These are phyloP conservation scores for Ramaria sp. DNA, from an alignment of 768 basidiomycete genomes.

Conservation along the genomic window DNA sequence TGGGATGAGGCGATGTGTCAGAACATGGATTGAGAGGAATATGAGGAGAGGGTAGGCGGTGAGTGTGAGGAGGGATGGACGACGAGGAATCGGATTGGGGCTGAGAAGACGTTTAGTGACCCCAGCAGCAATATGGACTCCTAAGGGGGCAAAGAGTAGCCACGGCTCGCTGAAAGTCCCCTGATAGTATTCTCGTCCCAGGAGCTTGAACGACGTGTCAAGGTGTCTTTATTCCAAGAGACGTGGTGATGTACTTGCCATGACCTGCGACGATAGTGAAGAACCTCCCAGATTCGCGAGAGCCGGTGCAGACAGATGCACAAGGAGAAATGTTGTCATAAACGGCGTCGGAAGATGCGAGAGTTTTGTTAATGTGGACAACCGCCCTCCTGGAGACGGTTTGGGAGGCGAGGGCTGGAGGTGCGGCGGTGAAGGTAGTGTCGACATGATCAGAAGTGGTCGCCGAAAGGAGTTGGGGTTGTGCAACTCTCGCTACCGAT, in stretches of 20 bases:
- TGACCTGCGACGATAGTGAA: slow-evolving; percentile 52
- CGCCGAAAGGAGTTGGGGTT: too few relatives aligned
- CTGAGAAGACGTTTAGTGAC: slow-evolving; percentile 47
- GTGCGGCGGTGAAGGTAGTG: background rate
- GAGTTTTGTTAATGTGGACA: slow-evolving; percentile 34
- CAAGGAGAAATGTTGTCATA: slow-evolving; percentile 60
- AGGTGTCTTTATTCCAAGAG: background rate
- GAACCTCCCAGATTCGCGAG: slow-evolving; percentile 65
- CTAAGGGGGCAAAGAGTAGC: slow-evolving; percentile 58
- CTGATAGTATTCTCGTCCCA: slow-evolving; percentile 84
- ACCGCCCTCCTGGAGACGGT: background rate
- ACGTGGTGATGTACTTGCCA: slow-evolving; percentile 38
- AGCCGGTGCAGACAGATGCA: slow-evolving; percentile 72
- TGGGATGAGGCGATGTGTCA: slow-evolving; percentile 55
- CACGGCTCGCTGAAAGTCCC: slow-evolving; percentile 50
- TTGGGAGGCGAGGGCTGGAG: background rate
- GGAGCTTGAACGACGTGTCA: slow-evolving; percentile 35
- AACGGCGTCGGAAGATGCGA: slow-evolving; percentile 68
- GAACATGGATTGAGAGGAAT: slow-evolving; percentile 52
- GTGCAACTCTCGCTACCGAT: too few relatives aligned
- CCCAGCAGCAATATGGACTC: slow-evolving; percentile 48
- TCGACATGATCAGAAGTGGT: too few relatives aligned
- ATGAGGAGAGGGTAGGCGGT: slow-evolving; percentile 53
- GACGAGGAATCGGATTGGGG: slow-evolving; percentile 21
- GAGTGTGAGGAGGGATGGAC: slow-evolving; percentile 36